phyloP scores from a whole-genome alignment of 2,329 filamentous ascomycete genomes.

The Fusarium paranaense region DNA sequence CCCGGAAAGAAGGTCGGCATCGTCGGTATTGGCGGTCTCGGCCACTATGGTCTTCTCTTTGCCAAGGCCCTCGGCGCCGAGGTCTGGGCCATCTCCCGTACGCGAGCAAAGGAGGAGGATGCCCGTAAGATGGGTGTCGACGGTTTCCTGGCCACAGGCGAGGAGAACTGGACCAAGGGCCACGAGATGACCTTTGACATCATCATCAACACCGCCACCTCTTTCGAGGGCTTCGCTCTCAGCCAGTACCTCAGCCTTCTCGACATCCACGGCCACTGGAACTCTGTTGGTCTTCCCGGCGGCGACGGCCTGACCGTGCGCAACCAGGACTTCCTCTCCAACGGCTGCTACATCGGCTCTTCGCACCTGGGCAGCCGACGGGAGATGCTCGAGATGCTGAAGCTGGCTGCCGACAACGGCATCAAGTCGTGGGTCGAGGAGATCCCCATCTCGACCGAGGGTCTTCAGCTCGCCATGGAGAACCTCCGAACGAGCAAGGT shows the following conservation, averaged over 20 bases:
- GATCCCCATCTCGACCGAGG: slow-evolving; percentile 78
- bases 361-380: slow-evolving; percentile 77
- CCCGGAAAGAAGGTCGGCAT: slow-evolving; percentile 84
- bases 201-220: slow-evolving; percentile 80
- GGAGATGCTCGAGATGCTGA: slow-evolving; percentile 79
- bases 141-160: slow-evolving; percentile 68
- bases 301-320: slow-evolving; percentile 77
- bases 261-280: slow-evolving; percentile 84
- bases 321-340: slow-evolving; percentile 79
- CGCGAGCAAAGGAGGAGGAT: slow-evolving; percentile 70
- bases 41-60: slow-evolving; percentile 78
- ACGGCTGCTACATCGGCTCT: slow-evolving; percentile 78
- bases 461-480: slow-evolving; percentile 75
- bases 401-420: slow-evolving; percentile 76
- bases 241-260: slow-evolving; percentile 80
- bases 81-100: slow-evolving; percentile 71
- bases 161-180: slow-evolving; percentile 67
- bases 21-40: slow-evolving; percentile 78
- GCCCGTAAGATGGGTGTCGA: slow-evolving; percentile 69
- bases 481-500: slow-evolving; percentile 78
- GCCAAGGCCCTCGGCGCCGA: slow-evolving; percentile 75
- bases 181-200: slow-evolving; percentile 77
- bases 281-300: slow-evolving; percentile 84
- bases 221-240: slow-evolving; percentile 75
- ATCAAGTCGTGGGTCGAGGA: slow-evolving; percentile 78